Percentiles rank a stretch among this genome's conserved stretches.
These are phyloP conservation scores for Tricholoma sp. DNA, from an alignment of 768 basidiomycete genomes.

Conservation along the genomic window DNA sequence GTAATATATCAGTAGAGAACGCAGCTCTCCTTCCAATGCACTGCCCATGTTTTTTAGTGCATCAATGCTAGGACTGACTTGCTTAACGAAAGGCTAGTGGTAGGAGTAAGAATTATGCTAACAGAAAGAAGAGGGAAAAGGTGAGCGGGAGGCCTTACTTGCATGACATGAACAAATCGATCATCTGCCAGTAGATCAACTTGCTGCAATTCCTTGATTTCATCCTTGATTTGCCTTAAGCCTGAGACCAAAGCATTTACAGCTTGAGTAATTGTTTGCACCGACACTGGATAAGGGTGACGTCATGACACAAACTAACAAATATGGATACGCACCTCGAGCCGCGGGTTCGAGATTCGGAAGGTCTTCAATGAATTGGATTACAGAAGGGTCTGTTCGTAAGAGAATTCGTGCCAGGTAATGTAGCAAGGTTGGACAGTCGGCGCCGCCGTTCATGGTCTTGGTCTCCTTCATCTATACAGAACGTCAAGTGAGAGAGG, in stretches of 20 bases:
- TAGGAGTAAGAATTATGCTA: not conserved
- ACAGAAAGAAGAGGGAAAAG: not conserved
- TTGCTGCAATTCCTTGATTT: constrained; percentile 42
- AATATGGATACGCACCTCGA: constrained; percentile 44
- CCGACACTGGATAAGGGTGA: constrained; percentile 53
- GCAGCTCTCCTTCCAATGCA: constrained; percentile 56
- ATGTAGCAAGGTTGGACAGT: constrained; percentile 87
- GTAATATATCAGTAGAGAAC: constrained; percentile 61
- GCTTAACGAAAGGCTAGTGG: constrained; percentile 42
- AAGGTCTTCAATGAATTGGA: constrained; percentile 75
- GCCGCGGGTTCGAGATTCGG: constrained; percentile 81
- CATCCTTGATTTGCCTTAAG: constrained; percentile 48
- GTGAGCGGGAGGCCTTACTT: constrained; percentile 37
- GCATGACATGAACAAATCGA: constrained; percentile 63
- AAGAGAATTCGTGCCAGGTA: constrained; percentile 77
- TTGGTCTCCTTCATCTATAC: constrained; percentile 77
- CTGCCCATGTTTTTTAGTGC: constrained; percentile 58
- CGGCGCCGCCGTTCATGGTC: constrained; percentile 57
- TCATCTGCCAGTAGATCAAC: constrained; percentile 39
- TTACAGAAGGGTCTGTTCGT: constrained; percentile 56
- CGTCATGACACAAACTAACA: not conserved
- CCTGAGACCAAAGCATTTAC: constrained; percentile 56
- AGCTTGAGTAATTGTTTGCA: constrained; percentile 54
- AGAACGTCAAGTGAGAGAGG: not conserved
- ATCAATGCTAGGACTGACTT: constrained; percentile 50